Base-by-base conservation (phyloP, 306 rosid genomes). In the Castanospermum australe region DNA sequence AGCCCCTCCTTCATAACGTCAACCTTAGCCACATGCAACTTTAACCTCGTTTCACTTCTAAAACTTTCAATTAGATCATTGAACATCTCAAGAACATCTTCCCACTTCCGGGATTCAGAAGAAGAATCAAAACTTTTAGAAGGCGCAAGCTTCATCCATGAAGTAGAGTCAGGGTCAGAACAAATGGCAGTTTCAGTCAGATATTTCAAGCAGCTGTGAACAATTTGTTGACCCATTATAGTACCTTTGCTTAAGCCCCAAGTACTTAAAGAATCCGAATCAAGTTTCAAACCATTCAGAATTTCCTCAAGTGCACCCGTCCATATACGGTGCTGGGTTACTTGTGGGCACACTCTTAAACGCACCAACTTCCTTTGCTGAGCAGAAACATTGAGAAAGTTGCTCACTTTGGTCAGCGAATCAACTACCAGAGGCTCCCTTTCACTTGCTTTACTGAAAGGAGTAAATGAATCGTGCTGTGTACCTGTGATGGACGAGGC, bases 351-450 rank as follows among this genome's bases (percentile, higher is more conserved):
- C 42, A 88, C 78, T 48, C 77, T 86, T 11, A 75, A 61, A 30
- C 97, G 97, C 51, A 93, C 88, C n/a, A 78, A 9, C 86, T 92
- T 93, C 82, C 94, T 88, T 54, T 95, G 99, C 48, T 95, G 99
- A 21, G 96, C 92, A 73, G 98, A 50, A 24, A 92, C 82, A 69
- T 71, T 73, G 5, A 95, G 83, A 71, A 88, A 71, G 81, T 90
- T 88, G 82, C 96, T 79, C 28, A 91, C 88, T 83, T 86, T 74
- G 56, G 92, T 76, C 2, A 95, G 86, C 2, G 96, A 90, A 81
- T 80, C 89, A 79, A 95, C 83, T 52, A 87, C 71, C 86, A 87
- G 69, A 17, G 93, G 76, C 63, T 83, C 90, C 79, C 98, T 89
- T 74, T 90, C 99, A 15, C 70, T 78, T n/a, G 88, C 81, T 75